These are phyloP conservation scores for Calocybe cyanea DNA, from an alignment of 768 basidiomycete species.

Conservation along the genomic window DNA sequence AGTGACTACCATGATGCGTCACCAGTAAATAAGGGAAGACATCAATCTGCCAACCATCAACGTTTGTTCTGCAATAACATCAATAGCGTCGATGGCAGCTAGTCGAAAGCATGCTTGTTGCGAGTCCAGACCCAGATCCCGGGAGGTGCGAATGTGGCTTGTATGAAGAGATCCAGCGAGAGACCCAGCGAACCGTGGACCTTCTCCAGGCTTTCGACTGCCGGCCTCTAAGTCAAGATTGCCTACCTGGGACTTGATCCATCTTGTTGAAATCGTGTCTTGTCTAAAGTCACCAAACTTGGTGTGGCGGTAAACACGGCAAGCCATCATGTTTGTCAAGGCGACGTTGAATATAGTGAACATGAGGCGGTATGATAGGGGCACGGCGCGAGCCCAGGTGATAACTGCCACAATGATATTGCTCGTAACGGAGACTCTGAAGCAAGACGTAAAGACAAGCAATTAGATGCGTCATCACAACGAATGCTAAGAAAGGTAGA, in stretches of 20 bases:
- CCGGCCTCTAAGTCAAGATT: no score
- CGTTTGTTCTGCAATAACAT: no score
- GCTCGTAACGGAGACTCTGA: constrained; percentile 11
- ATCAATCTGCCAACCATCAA: no score
- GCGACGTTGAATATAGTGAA: constrained; percentile 6
- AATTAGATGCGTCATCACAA: neutral
- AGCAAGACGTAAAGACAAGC: neutral
- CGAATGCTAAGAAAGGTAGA: neutral
- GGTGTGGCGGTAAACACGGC: constrained; percentile 13
- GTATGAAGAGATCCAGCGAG: no score
- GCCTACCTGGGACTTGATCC: constrained; percentile 4
- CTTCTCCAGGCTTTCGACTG: no score
- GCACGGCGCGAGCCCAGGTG: constrained; percentile 4
- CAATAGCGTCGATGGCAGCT: no score
- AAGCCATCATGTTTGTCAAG: constrained; percentile 16
- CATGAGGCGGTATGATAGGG: constrained; percentile 9
- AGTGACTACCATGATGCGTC: no score
- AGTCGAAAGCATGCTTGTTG: no score
- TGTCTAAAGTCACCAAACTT: constrained; percentile 9
- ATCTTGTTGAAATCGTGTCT: constrained; percentile 3
- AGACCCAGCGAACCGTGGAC: no score
- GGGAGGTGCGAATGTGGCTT: no score
- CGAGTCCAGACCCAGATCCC: no score
- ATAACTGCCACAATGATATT: constrained; percentile 5
- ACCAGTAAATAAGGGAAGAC: no score